A percentile compares a stretch with the other conserved stretches of the same genome.
phyloP scores from a whole-genome alignment of 345 rosid species.

The Eucalyptus polyanthemos region DNA sequence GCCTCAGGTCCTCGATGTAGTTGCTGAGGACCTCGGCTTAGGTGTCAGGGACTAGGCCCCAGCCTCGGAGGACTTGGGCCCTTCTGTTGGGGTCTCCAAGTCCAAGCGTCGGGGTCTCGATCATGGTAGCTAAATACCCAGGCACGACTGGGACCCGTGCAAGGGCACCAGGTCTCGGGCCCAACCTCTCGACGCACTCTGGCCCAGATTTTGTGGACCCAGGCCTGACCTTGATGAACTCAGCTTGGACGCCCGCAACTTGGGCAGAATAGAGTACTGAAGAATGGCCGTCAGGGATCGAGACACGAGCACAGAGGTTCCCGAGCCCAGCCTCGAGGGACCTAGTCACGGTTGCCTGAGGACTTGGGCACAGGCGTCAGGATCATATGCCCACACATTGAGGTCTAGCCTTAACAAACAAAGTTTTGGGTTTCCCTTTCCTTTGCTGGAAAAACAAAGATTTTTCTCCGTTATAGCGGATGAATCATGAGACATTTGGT shows the following conservation, averaged over 20 bases:
- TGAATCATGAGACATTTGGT: too few species aligned
- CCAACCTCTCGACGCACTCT: fast-evolving
- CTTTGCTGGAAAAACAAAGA: too few species aligned
- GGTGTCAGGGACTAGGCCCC: neutral
- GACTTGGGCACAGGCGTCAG: neutral
- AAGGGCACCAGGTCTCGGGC: fast-evolving
- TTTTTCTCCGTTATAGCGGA: too few species aligned
- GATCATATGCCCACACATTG: fast-evolving
- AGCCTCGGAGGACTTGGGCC: neutral
- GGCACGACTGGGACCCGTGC: fast-evolving
- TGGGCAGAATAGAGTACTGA: fast-evolving
- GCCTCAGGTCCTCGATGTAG: fast-evolving
- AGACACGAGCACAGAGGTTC: fast-evolving
- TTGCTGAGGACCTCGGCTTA: neutral
- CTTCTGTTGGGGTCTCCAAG: neutral
- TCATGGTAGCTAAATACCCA: neutral
- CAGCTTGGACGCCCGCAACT: fast-evolving
- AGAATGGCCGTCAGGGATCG: neutral
- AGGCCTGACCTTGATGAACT: neutral
- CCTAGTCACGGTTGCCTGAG: too few species aligned
- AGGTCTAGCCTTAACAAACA: neutral
- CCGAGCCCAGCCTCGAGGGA: fast-evolving
- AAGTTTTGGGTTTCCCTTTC: too few species aligned
- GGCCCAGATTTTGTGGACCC: neutral
- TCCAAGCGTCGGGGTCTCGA: neutral